These are phyloP conservation scores for Xerocomellus amylosporus DNA, from an alignment of 768 basidiomycete species.

Conservation along the genomic window DNA sequence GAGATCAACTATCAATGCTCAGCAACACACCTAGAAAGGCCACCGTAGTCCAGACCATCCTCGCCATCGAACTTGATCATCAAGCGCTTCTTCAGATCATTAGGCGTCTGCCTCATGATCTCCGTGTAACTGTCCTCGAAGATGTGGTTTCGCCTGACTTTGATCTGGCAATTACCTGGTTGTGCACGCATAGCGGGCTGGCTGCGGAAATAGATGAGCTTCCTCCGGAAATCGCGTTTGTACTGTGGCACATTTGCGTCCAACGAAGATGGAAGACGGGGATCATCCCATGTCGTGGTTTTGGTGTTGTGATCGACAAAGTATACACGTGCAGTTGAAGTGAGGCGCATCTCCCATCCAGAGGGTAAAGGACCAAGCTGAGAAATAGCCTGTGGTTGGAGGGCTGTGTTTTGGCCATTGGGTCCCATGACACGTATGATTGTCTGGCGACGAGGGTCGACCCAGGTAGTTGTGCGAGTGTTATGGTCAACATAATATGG, in stretches of 20 bases:
- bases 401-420: constrained; percentile 78
- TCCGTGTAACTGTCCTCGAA: constrained; percentile 99
- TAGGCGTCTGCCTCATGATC: constrained; percentile 99
- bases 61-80: constrained; percentile 99
- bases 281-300: constrained; percentile 99
- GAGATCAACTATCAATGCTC: background rate
- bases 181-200: constrained; percentile 98
- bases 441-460: constrained; percentile 95
- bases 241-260: constrained; percentile 98
- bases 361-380: constrained; percentile 96
- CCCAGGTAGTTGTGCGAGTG: constrained; percentile 99
- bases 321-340: constrained; percentile 96
- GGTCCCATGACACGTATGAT: constrained; percentile 97
- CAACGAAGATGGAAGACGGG: constrained; percentile 89
- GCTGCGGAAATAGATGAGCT: constrained; percentile 98
- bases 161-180: constrained; percentile 98
- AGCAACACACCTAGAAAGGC: constrained; percentile 77
- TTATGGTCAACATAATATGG: constrained; percentile 99
- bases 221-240: constrained; percentile 98
- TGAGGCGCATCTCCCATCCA: constrained; percentile 99
- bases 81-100: constrained; percentile 95
- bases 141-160: constrained; percentile 96
- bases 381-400: constrained; percentile 93
- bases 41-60: constrained; percentile 98
- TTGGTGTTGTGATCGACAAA: constrained; percentile 99